Evolutionary conservation across 2,329 filamentous ascomycete species (phyloP), one percentile per base, ranked within the genome.

Genomic region (Rhynchosporium secalis): DNA sequence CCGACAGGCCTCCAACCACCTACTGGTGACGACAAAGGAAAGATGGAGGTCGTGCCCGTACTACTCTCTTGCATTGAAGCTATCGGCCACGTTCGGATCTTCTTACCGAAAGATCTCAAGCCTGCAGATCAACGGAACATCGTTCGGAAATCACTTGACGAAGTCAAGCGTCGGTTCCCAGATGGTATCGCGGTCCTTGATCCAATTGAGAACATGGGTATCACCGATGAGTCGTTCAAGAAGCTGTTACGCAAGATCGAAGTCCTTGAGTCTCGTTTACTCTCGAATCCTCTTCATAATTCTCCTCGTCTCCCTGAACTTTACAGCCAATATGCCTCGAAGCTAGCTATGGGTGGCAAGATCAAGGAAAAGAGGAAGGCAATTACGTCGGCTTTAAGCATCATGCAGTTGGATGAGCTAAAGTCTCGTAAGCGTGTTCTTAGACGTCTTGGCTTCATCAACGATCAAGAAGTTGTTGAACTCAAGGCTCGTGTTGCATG

Each of bases 401-500:
- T 98, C 62, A 88, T 95, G 62, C 94, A 99, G 76, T 83, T 98
- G 66, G 95, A 99, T 71, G 95, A 99, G 77, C 84, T 99, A 65
- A 98, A 98, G 80, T 92, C 91, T 66, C 89, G 95, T 65, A 99
- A 97, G 80, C 89, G 95, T 69, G 95, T 99, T 4, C 83, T 99
- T 36, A 91, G 96, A 52, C 91, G 95, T 59, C 85, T 99, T 10
- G 92, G 91, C 4, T 99, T 99, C 78, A 96, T 97, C 77, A 96
- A 96, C 74, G 95, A 98, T 64, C 85, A 87, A 58, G 95, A 98
- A 75, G 93, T 99, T 1, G 93, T 99, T 8, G 90, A 98, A 78
- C 85, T 98, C 72, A 99, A 99, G 79, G 95, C 94, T 10, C 91
- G 96, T 61, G 96, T 98, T 3, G 95, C 95, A 1, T 99, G 95